Base-by-base conservation (phyloP, 345 rosid genomes). In the Brassica rapa region DNA sequence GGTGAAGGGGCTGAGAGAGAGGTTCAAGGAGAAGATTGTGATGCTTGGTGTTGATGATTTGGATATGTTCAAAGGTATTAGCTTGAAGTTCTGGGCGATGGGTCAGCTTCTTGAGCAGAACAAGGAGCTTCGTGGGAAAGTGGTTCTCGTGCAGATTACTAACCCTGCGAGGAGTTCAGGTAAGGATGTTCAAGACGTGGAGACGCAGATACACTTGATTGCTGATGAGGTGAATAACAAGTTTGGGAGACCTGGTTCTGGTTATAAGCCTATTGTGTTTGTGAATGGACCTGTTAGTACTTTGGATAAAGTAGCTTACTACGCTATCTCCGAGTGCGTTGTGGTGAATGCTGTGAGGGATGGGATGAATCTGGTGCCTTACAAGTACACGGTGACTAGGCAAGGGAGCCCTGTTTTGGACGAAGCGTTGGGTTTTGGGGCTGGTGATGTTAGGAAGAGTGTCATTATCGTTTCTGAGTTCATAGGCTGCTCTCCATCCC, bases 301-400 rank as follows among this genome's bases (percentile, higher is more conserved):
- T 11, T 77, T 80, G 67, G 96, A 93, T 74, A 90, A 90, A 80
- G 86, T 84, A 1, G 89, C 93, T 4, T 90, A 88, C 30, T 93
- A 84, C 73, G 87, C 91, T 0, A 73, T 93, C 68, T 86, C 98
- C 0, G 93, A 90, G 37, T 93, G 93, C 66, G 88, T 88, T 77
- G 86, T 90, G 72, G 98, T 90, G 77, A 93, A 84, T 77, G 88
- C 90, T 39, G 89, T 93, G 7, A 85, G 98, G 72, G 98, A 93
- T 78, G 98, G 98, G 68, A 90, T 93, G 98, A 93, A 93, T 84
- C 72, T 93, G 85, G 89, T 89, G 70, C 88, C 98, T 32, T 93
- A 93, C 49, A 87, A 85, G 82, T 93, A 93, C 75, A 90, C 96
- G 0, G 93, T 85, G 51, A 87, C 88, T 53, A 82, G 96, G 69